A percentile compares a stretch with the other conserved stretches of the same genome.
Evolutionary conservation across 2,329 filamentous ascomycete genomes (phyloP).

Genomic region (Nemania sp.): DNA sequence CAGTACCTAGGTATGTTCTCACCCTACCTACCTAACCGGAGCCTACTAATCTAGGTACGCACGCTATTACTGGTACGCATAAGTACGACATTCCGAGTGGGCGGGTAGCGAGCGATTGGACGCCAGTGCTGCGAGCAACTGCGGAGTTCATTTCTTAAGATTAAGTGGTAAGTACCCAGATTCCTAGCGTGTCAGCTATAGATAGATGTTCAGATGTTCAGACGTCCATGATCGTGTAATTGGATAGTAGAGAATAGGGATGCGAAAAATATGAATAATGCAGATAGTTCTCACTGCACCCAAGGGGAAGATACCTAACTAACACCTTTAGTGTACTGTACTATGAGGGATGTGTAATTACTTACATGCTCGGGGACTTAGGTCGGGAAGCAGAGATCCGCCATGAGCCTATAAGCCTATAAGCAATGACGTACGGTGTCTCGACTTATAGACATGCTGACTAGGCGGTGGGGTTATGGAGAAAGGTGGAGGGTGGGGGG

Average conservation of each 20-base stretch:
- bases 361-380: background rate
- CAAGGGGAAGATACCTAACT: no score
- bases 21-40: background rate
- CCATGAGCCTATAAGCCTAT: background rate
- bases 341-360: background rate
- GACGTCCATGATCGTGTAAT: background rate
- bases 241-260: background rate
- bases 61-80: conserved; percentile 7
- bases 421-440: conserved; percentile 2
- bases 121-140: background rate
- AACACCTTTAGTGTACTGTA: background rate
- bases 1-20: no score
- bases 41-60: background rate
- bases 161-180: background rate
- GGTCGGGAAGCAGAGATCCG: background rate
- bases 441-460: conserved; percentile 2
- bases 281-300: no score
- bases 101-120: background rate
- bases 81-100: conserved; percentile 8
- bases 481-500: conserved; percentile 1
- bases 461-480: background rate
- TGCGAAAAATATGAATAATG: no score
- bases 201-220: no score
- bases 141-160: conserved; percentile 8
- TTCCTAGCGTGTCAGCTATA: background rate